phyloP scores from a whole-genome alignment of 2,329 filamentous ascomycete species.

The Alternaria sp. region DNA sequence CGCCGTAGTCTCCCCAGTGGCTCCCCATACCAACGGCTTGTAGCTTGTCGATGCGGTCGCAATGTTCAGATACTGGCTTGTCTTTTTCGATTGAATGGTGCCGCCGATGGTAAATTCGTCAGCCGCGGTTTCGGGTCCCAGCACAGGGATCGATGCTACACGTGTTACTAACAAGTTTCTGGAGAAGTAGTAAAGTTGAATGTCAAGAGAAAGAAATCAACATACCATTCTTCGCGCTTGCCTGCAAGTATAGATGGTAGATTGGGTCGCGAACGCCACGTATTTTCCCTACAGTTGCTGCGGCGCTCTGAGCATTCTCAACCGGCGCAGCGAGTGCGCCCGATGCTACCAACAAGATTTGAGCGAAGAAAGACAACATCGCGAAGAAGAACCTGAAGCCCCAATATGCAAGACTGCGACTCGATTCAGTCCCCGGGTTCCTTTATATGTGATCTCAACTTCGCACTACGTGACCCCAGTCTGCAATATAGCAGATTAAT shows the following conservation, averaged over 20 bases:
- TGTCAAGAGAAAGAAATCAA: neutral
- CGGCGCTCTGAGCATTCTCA: neutral
- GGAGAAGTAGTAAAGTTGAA: neutral
- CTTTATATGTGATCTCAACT: neutral
- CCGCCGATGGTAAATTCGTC: slow-evolving; percentile 59
- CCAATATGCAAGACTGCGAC: neutral
- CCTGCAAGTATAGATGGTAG: slow-evolving; percentile 61
- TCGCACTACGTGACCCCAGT: neutral
- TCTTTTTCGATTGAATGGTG: slow-evolving; percentile 59
- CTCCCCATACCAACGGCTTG: slow-evolving; percentile 58
- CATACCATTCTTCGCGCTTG: slow-evolving; percentile 51
- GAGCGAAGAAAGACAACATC: slow-evolving; percentile 14
- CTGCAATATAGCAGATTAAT: slow-evolving; percentile 13
- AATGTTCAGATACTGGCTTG: slow-evolving; percentile 58
- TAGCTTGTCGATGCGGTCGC: slow-evolving; percentile 56
- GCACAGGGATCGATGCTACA: slow-evolving; percentile 53
- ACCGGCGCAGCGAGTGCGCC: slow-evolving; percentile 18
- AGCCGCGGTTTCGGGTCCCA: slow-evolving; percentile 58
- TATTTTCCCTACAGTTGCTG: slow-evolving; percentile 57
- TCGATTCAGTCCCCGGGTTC: neutral
- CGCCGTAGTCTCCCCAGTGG: slow-evolving; percentile 52
- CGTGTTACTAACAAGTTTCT: neutral
- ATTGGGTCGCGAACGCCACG: slow-evolving; percentile 59
- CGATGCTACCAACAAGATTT: slow-evolving; percentile 9
- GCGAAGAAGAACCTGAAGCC: neutral